phyloP scores from a whole-genome alignment of 192 early-diverging fungal species.

The Podila minutissima region DNA sequence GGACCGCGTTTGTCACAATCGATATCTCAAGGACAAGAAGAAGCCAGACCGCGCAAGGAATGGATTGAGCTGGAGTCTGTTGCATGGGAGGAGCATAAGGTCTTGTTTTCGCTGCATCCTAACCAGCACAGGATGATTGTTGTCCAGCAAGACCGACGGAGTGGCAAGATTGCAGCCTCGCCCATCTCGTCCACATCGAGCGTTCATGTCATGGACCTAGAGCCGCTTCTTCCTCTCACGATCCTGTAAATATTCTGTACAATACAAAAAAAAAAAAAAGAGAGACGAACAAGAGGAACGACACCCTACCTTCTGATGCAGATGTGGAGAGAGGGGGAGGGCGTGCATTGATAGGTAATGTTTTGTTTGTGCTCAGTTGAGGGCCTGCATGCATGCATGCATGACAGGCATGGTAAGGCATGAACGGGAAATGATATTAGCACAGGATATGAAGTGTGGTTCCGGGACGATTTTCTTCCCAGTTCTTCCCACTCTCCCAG shows the following conservation, averaged over 20 bases:
- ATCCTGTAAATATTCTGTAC: background rate
- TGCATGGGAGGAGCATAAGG: constrained; percentile 3
- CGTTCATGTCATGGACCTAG: background rate
- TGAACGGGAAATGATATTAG: too few species aligned
- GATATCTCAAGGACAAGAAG: background rate
- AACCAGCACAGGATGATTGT: background rate
- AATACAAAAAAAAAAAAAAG: too few species aligned
- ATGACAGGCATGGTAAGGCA: too few species aligned
- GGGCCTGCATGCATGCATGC: too few species aligned
- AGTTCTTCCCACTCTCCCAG: too few species aligned
- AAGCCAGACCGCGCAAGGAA: background rate
- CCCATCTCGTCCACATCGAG: background rate
- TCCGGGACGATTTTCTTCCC: too few species aligned
- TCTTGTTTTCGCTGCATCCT: background rate
- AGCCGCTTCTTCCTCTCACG: background rate
- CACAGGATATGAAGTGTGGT: too few species aligned
- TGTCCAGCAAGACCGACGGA: background rate
- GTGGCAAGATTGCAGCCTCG: background rate
- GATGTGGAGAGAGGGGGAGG: too few species aligned
- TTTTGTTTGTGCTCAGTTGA: too few species aligned
- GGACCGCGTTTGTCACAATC: background rate
- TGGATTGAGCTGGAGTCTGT: constrained; percentile 1
- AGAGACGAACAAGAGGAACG: too few species aligned
- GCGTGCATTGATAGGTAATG: too few species aligned
- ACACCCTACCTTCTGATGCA: too few species aligned